Conservation (phyloP, 1,139 yeast genomes). For the Zygosaccharomyces sapae region DNA sequence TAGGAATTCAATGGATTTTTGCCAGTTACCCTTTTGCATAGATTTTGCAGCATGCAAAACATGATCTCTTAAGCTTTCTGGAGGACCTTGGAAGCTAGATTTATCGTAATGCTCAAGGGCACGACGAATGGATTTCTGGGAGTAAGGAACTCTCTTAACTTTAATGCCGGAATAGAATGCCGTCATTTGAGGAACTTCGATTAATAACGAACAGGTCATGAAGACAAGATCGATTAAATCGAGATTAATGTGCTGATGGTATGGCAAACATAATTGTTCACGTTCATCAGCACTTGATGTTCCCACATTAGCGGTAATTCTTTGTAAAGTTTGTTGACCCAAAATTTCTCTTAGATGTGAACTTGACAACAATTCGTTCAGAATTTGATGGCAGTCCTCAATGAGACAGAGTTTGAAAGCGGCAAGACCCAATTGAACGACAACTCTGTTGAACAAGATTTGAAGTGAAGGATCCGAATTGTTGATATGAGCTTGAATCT, state of each 20-base stretch:
- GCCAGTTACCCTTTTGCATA: conserved; percentile 89
- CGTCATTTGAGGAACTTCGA: conserved; percentile 88
- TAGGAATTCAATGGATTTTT: conserved; percentile 65
- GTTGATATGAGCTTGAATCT: conserved; percentile 76
- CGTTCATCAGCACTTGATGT: conserved; percentile 27
- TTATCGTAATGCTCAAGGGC: conserved; percentile 90
- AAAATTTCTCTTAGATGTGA: conserved; percentile 85
- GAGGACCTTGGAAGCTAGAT: conserved; percentile 96
- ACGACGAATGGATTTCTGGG: conserved; percentile 83
- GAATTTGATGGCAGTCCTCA: conserved; percentile 79
- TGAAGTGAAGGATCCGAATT: conserved; percentile 81
- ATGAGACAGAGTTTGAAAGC: conserved; percentile 91
- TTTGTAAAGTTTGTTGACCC: conserved; percentile 80
- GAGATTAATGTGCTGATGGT: conserved; percentile 96
- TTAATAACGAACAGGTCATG: conserved; percentile 82
- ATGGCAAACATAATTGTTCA: conserved; percentile 85
- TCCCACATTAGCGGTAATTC: conserved; percentile 48
- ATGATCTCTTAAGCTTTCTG: conserved; percentile 92
- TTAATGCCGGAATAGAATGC: conserved; percentile 50
- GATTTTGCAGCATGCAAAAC: conserved; percentile 91
- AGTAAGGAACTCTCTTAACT: conserved; percentile 57
- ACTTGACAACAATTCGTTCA: conserved; percentile 85
- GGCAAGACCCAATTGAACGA: conserved; percentile 92
- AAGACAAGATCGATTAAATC: conserved; percentile 93
- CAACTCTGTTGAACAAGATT: conserved; percentile 89